Evolutionary conservation across 1,284 basidiomycete species (phyloP), one percentile per base, ranked within the genome.

Genomic region (Mycosarcoma maydis): DNA sequence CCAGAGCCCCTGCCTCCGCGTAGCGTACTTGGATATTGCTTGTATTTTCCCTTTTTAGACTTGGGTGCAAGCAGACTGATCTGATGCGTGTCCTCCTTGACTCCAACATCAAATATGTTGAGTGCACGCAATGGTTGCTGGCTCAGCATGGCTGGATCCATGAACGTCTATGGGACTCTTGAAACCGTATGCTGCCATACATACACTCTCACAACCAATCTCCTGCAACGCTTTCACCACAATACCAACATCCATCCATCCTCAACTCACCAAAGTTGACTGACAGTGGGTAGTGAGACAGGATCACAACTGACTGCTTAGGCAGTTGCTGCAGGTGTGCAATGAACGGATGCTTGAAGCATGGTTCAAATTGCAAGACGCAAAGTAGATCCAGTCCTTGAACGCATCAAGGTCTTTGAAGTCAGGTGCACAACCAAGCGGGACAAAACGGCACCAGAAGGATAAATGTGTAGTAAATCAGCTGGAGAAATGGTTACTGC

Each of bases 381-480:
- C 39, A 50, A 50, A 50, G n/a, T 24, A 50, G 6, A 50, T 39
- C 48, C 48, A 50, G n/a, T 42, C 16, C 19, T 34, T 42, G 39
- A n/a, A 50, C 37, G 23, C 1, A n/a, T 40, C n/a, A 6, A 34
- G 22, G 20, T 50, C 48, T 6, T 27, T 16, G 8, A 20, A 26
- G 3, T 50, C 48, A 5, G 48, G 48, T 27, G 30, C 23, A 9
- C 16, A 30, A 6, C 4, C 17, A 17, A 40, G 19, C 19, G 42
- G 3, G 20, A 19, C 19, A 50, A 8, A 32, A 33, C 26, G 22
- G 30, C 33, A n/a, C 48, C 48, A 6, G 48, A 3, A 6, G 48
- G 48, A 17, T 34, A 40, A 26, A 50, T 34, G n/a, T 10, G 16
- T 8, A 50, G 20, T 5, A 50, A 11, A n/a, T 22, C 29, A n/a